Percentiles rank a stretch among this genome's conserved stretches.
Conservation (phyloP, 371 early-diverging fungal species). For the Hamiltosporidium magnivora region DNA sequence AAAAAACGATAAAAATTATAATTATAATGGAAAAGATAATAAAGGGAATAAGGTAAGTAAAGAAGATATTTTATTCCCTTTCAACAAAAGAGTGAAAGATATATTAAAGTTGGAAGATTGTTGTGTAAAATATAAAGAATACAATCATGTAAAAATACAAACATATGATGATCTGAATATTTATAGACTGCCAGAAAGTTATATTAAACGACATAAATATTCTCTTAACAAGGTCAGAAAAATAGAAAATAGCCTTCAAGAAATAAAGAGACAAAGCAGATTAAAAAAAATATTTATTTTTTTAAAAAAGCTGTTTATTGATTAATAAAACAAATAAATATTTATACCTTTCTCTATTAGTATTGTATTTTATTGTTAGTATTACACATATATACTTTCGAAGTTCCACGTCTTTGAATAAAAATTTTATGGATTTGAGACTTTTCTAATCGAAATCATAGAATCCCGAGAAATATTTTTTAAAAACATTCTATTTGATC, state of each 20-base stretch:
- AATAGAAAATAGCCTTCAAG: background rate
- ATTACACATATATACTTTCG: no score
- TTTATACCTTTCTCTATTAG: no score
- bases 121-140: background rate
- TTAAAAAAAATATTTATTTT: no score
- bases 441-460: no score
- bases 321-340: no score
- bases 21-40: background rate
- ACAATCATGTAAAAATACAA: background rate
- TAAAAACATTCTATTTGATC: no score
- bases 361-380: no score
- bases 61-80: background rate
- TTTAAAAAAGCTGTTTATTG: no score
- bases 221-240: background rate
- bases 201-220: background rate
- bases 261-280: no score
- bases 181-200: background rate
- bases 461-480: no score
- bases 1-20: slow-evolving; percentile 1
- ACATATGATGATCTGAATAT: background rate
- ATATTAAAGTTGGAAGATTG: background rate
- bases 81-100: background rate
- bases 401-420: no score
- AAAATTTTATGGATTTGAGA: no score
- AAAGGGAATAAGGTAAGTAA: background rate